Base-by-base conservation (phyloP, 2,329 filamentous ascomycete genomes). In the Remersonia thermophila region DNA sequence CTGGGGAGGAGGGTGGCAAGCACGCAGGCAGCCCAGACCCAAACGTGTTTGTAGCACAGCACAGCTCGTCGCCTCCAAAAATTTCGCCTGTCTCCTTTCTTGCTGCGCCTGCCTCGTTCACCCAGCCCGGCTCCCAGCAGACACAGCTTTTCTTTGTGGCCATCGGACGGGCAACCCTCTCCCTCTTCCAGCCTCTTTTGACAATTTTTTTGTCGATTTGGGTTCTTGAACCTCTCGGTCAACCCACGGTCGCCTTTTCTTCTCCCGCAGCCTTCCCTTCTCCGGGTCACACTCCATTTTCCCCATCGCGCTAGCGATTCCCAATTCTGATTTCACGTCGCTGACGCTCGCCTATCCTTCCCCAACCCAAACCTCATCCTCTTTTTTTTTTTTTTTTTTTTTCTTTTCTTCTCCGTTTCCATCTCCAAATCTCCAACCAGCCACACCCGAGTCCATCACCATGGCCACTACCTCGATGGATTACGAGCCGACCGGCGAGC, bases 401-500 rank as follows among this genome's bases (percentile, higher is more conserved):
- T 16, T 14, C 32, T 28, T 33, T 33, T 17, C 27, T 12, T 9
- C 17, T 17, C 33, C 29, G 3, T 5, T 23, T n/a, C 2, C 32
- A 23, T 32, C 16, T 12, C 3, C 31, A 18, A 25, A 14, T 26
- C 18, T 23, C 30, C 23, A n/a, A n/a, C 18, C 28, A 17, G 28
- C 31, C 13, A 23, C 25, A 26, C 34, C 34, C 7, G 39, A 32
- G 41, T 49, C 43, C 48, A 56, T 46, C 47, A 49, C 42, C 28
- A 77, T 77, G 72, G 72, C 72, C 38, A 76, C 73, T 45, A 74
- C 71, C 29, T 70, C 73, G 47, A 80, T 80, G 76, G 76, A 80
- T 54, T 80, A 80, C 58, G 76, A 80, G 58, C 71, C 74, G 46
- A 77, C 75, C 51, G 73, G 73, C 52, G 71, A 77, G 57, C 73